Conservation (phyloP, 176 grass and related monocot genomes). For the Dactylis glomerata region DNA sequence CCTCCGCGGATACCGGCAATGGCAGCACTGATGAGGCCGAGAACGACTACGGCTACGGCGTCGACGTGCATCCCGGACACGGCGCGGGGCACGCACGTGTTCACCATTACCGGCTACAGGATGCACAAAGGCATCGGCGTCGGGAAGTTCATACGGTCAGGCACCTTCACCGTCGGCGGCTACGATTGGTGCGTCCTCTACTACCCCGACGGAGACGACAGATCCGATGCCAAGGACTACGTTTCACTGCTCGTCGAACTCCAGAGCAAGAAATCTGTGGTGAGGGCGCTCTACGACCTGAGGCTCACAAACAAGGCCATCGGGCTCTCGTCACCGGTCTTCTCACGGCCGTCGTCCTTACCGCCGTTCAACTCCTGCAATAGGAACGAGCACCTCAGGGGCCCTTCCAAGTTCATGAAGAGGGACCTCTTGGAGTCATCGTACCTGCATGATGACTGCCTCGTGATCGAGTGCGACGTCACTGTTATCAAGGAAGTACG, state of each 20-base stretch:
- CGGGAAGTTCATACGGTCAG: not conserved
- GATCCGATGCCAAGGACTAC: too few relatives aligned
- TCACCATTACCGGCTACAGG: not conserved
- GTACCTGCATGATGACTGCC: not conserved
- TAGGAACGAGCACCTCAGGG: too few relatives aligned
- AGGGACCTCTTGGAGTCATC: too few relatives aligned
- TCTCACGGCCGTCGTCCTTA: too few relatives aligned
- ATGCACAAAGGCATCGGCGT: not conserved
- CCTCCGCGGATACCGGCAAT: not conserved
- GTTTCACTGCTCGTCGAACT: too few relatives aligned
- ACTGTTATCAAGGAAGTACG: not conserved
- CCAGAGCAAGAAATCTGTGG: too few relatives aligned
- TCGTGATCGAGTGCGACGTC: not conserved
- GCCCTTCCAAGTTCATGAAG: too few relatives aligned
- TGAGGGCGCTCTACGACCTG: too few relatives aligned
- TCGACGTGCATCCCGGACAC: not conserved
- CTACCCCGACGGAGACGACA: not conserved
- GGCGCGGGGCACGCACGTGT: not conserved
- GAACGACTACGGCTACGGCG: not conserved
- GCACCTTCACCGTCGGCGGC: not conserved
- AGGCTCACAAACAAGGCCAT: too few relatives aligned
- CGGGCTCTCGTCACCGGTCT: too few relatives aligned
- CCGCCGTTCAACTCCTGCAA: too few relatives aligned
- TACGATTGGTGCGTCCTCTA: not conserved
- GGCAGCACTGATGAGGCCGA: not conserved